These are phyloP conservation scores for Nicotiana benthamiana DNA, from an alignment of 257 asterid species.

Conservation along the genomic window DNA sequence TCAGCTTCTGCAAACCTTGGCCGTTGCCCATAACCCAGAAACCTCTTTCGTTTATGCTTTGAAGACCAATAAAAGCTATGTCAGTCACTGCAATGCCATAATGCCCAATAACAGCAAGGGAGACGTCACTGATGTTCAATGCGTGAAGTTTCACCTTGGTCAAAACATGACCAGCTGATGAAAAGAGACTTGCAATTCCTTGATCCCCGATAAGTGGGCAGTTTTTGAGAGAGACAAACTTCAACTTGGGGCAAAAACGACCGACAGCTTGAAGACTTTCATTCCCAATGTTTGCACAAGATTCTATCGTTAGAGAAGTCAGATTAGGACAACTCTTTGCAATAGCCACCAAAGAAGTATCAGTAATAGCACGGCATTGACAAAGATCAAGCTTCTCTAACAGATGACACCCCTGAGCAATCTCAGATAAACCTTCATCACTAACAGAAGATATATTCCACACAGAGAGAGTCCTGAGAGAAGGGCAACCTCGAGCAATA, in stretches of 20 bases:
- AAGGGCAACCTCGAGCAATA: conserved; percentile 68
- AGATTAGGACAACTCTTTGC: conserved; percentile 70
- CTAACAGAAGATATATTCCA: conserved; percentile 65
- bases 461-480: conserved; percentile 58
- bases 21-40: conserved; percentile 97
- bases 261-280: conserved; percentile 67
- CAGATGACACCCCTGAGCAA: conserved; percentile 57
- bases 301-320: conserved; percentile 55
- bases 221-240: conserved; percentile 43
- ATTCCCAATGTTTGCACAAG: conserved; percentile 70
- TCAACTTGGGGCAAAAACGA: conserved; percentile 49
- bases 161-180: conserved; percentile 54
- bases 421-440: conserved; percentile 68
- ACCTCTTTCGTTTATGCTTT: conserved; percentile 73
- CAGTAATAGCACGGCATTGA: conserved; percentile 68
- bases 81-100: conserved; percentile 63
- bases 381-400: conserved; percentile 81
- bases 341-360: conserved; percentile 48
- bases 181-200: conserved; percentile 60
- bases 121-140: conserved; percentile 53
- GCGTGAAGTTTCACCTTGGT: conserved; percentile 52
- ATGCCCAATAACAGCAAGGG: conserved; percentile 89
- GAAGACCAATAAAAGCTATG: conserved; percentile 46
- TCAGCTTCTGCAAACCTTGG: conserved; percentile 67
- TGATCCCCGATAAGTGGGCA: conserved; percentile 68